Conservation (phyloP, 495 filamentous ascomycete species). For the Letharia lupina region DNA sequence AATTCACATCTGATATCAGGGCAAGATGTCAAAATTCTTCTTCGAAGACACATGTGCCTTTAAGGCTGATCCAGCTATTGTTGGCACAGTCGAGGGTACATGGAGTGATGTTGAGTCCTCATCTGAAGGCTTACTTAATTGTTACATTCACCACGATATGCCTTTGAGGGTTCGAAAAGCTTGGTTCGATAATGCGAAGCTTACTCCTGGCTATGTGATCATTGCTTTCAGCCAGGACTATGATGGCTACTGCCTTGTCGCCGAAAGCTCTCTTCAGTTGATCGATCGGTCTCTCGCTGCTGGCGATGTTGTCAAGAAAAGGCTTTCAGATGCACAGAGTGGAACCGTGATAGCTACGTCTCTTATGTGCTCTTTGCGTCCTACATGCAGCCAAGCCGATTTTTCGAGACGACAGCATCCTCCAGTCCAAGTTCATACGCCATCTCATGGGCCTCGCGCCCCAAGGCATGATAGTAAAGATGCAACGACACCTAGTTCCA, state of each 20-base stretch:
- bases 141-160: constrained; percentile 23
- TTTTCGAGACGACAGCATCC: constrained; percentile 17
- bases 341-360: constrained; percentile 37
- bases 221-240: constrained; percentile 26
- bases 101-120: constrained; percentile 10
- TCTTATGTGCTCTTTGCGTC: constrained; percentile 30
- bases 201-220: constrained; percentile 30
- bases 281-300: constrained; percentile 36
- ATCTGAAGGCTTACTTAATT: constrained; percentile 6
- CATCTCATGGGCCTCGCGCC: constrained; percentile 17
- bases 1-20: background rate
- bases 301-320: constrained; percentile 40
- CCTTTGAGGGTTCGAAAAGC: constrained; percentile 23
- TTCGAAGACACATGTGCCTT: constrained; percentile 28
- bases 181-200: constrained; percentile 14
- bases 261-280: constrained; percentile 37
- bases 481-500: background rate
- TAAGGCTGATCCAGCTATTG: constrained; percentile 26
- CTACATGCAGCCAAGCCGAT: constrained; percentile 27
- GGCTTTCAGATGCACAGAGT: constrained; percentile 31
- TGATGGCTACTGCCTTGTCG: constrained; percentile 32
- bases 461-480: background rate
- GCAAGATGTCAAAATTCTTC: constrained; percentile 26
- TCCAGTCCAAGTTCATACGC: constrained; percentile 22
- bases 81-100: constrained; percentile 29